Conservation (phyloP, 1,284 basidiomycete genomes). For the Athelia psychrophila region DNA sequence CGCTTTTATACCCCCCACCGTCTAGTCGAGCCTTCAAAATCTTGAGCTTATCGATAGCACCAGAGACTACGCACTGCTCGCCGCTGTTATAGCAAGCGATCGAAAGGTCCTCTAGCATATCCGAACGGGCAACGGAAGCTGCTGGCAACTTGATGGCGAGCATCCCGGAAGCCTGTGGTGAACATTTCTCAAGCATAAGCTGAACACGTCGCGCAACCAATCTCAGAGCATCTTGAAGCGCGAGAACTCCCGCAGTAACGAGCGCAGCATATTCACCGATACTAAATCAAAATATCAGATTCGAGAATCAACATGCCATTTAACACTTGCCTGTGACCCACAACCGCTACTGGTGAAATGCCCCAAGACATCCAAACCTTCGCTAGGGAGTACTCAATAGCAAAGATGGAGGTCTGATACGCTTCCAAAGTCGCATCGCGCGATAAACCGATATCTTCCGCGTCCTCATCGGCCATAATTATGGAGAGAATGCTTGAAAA, state of each 20-base stretch:
- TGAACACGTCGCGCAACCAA: constrained; percentile 58
- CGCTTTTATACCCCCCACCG: constrained; percentile 28
- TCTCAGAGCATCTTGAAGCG: constrained; percentile 50
- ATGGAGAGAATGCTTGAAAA: constrained; percentile 49
- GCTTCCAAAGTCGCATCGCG: constrained; percentile 39
- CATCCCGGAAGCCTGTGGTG: constrained; percentile 50
- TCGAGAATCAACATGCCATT: not conserved
- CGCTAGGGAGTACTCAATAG: constrained; percentile 58
- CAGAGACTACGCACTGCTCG: constrained; percentile 54
- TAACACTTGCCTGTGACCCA: constrained; percentile 58
- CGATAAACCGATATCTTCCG: constrained; percentile 13
- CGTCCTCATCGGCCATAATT: constrained; percentile 29
- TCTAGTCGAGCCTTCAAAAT: constrained; percentile 41
- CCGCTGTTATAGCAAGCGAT: constrained; percentile 65
- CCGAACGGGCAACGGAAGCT: constrained; percentile 27
- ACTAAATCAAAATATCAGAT: constrained; percentile 29
- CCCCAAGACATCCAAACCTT: constrained; percentile 68
- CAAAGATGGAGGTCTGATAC: constrained; percentile 54
- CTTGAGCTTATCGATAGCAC: constrained; percentile 41
- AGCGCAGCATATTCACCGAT: constrained; percentile 73
- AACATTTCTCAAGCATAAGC: constrained; percentile 50
- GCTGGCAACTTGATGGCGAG: constrained; percentile 45
- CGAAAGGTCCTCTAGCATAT: constrained; percentile 33
- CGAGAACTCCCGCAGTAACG: constrained; percentile 52
- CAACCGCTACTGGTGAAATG: constrained; percentile 48